Conservation (phyloP, 2,329 filamentous ascomycete genomes). For the Verticillium longisporum region DNA sequence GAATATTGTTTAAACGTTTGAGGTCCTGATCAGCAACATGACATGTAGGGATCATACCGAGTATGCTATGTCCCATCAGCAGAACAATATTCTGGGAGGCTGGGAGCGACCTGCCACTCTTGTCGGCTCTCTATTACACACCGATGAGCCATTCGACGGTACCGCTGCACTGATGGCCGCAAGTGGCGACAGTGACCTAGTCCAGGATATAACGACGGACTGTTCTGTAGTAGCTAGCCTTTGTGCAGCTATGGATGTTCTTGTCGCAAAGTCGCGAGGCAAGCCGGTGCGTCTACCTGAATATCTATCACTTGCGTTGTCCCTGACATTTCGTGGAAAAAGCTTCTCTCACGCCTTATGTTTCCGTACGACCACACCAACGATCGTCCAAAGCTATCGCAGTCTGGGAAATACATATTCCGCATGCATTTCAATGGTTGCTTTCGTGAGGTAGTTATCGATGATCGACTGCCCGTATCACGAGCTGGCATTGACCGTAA, state of each 20-base stretch:
- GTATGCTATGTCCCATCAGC: constrained; percentile 67
- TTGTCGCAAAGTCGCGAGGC: constrained; percentile 63
- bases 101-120: constrained; percentile 77
- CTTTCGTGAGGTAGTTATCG: constrained; percentile 78
- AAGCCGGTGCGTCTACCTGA: constrained; percentile 47
- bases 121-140: constrained; percentile 29
- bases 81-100: constrained; percentile 68
- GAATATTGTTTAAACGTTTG: too few species aligned
- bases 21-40: background rate
- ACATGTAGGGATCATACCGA: constrained; percentile 55
- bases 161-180: constrained; percentile 48
- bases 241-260: constrained; percentile 69
- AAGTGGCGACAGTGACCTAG: constrained; percentile 64
- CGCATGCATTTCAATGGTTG: constrained; percentile 96
- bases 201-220: constrained; percentile 92
- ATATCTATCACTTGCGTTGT: background rate
- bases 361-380: constrained; percentile 63
- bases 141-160: constrained; percentile 19
- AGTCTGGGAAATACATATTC: constrained; percentile 83
- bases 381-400: constrained; percentile 55
- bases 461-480: constrained; percentile 79
- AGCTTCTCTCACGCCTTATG: constrained; percentile 67
- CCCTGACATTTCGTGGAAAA: background rate
- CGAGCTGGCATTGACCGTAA: constrained; percentile 55
- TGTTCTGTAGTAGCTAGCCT: constrained; percentile 96